These are phyloP conservation scores for Jasminum sambac DNA, from an alignment of 257 asterid genomes.

Conservation along the genomic window DNA sequence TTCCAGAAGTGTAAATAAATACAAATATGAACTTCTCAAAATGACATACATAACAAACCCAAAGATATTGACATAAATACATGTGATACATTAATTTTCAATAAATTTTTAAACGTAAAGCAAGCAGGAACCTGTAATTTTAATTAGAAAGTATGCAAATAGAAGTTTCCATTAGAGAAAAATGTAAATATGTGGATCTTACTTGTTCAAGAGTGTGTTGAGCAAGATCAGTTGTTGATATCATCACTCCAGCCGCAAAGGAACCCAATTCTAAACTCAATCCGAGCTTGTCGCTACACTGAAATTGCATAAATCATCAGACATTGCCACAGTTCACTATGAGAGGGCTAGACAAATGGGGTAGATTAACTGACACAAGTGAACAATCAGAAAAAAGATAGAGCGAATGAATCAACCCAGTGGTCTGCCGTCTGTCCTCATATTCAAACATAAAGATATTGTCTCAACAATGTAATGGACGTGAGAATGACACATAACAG, in stretches of 20 bases:
- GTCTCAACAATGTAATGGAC: constrained; percentile 1
- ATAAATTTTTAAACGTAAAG: neutral
- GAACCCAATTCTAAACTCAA: constrained; percentile 98
- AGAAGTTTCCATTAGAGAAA: constrained; percentile 9
- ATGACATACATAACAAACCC: neutral
- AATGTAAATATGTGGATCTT: constrained; percentile 21
- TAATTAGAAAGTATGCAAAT: neutral
- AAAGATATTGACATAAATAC: neutral
- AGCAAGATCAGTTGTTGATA: constrained; percentile 94
- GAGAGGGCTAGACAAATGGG: constrained; percentile 2
- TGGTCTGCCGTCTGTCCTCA: neutral
- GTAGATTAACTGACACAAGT: neutral
- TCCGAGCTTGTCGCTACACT: constrained; percentile 98
- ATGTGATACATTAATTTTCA: neutral
- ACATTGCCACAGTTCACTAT: constrained; percentile 23
- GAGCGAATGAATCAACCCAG: neutral
- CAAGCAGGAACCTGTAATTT: neutral
- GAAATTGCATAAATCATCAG: constrained; percentile 44
- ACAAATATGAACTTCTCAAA: neutral
- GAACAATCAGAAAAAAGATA: constrained; percentile 9
- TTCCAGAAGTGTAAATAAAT: constrained; percentile 8
- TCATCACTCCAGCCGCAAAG: constrained; percentile 99
- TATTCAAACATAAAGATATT: too few species aligned
- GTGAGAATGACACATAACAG: neutral
- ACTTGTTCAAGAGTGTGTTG: constrained; percentile 98